phyloP scores from a whole-genome alignment of 139 green algal species.

The Mesostigma viride region DNA sequence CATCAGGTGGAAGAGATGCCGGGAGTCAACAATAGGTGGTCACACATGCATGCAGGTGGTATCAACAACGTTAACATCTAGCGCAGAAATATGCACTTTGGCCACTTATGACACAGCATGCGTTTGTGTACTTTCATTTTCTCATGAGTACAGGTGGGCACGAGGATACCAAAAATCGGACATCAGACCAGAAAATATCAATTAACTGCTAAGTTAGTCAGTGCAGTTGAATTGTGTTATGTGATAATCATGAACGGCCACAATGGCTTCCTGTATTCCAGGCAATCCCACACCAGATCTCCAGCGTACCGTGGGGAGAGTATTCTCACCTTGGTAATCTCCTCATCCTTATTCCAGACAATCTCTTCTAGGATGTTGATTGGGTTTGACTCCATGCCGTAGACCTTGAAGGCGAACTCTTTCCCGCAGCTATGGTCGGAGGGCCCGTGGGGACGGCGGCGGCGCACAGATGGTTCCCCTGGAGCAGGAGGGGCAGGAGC shows the following conservation, averaged over 20 bases:
- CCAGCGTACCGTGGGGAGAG: neutral
- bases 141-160: no score
- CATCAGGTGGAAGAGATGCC: neutral
- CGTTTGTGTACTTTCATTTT: no score
- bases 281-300: neutral
- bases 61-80: no score
- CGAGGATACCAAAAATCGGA: neutral
- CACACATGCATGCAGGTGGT: neutral
- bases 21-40: neutral
- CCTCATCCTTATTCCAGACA: constrained; percentile 64
- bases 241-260: neutral
- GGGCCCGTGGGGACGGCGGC: constrained; percentile 22
- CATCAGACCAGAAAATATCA: neutral
- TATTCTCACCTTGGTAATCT: neutral
- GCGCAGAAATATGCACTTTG: no score
- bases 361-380: constrained; percentile 98
- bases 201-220: no score
- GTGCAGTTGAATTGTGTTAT: no score
- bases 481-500: neutral
- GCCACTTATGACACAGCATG: no score
- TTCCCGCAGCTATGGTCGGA: constrained; percentile 3
- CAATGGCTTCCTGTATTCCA: no score
- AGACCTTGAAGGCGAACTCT: constrained; percentile 13
- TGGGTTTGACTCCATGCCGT: constrained; percentile 61
- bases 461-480: constrained; percentile 11